These are phyloP conservation scores for Ochetophila trinervis DNA, from an alignment of 306 rosid genomes.

Conservation along the genomic window DNA sequence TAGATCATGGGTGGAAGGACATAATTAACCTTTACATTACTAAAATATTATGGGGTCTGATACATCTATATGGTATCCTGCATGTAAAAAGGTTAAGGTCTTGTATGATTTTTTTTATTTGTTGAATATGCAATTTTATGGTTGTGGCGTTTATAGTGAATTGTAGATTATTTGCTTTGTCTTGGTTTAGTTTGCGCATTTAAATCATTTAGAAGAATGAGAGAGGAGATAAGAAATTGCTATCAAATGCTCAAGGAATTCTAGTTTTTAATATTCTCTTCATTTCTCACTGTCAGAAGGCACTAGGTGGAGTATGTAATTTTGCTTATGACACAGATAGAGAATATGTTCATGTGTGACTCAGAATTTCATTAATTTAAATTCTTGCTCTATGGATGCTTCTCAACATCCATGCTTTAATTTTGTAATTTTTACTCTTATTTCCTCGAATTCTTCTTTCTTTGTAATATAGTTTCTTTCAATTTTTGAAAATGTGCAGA, in stretches of 20 bases:
- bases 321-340: neutral
- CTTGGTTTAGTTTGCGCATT: neutral
- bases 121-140: neutral
- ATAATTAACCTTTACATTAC: neutral
- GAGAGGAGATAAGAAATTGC: neutral
- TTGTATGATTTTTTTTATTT: neutral
- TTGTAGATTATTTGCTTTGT: neutral
- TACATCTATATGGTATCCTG: neutral
- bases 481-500: constrained; percentile 47
- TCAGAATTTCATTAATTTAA: neutral
- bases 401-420: too few relatives aligned
- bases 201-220: neutral
- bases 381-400: neutral
- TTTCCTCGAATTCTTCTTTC: constrained; percentile 4
- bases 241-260: neutral
- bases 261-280: neutral
- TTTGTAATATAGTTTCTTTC: constrained; percentile 11
- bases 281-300: neutral
- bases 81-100: neutral
- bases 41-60: neutral
- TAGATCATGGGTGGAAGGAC: neutral
- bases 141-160: neutral
- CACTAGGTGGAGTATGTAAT: neutral
- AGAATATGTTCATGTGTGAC: neutral
- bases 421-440: neutral